Base-by-base conservation (phyloP, 1,139 yeast genomes). In the Hansenula sp. region DNA sequence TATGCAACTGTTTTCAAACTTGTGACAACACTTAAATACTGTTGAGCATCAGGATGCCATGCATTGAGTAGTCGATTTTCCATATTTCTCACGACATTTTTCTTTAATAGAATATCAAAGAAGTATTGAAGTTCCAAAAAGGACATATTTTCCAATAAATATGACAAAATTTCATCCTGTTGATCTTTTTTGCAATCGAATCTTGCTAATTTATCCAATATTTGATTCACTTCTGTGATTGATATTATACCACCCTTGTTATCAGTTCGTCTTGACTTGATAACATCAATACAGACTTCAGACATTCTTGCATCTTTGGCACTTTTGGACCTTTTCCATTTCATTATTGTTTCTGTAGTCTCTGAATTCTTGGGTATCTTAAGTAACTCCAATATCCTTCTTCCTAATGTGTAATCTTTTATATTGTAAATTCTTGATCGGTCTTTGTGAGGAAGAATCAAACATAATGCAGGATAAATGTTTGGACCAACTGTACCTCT, bases 11-110 rank as follows among this genome's bases (percentile, higher is more conserved):
- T 66, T 43, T 77, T 68, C 37, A 90, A 61, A 50, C 79, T 78
- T 42, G 80, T 78, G n/a, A 90, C 84, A 9, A 84, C 77, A 43
- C 79, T 77, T 47, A 72, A 77, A 22, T 86, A 71, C 2, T 72
- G 71, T 13, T 71, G 66, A 0, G 95, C 94, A 57, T 87, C 90
- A 0, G 90, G 90, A 56, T 89, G 95, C 89, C 94, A 88, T 27
- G 66, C 55, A n/a, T 62, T 55, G 34, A 88, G 65, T 44, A 88
- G 69, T n/a, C 70, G 64, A 39, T 73, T 68, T 51, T 86, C 95
- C 42, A 81, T 72, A 13, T 78, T 72, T 25, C 44, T 38, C 24
- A 85, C 61, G 14, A 79, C 66, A 41, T 78, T 70, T 42, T 69
- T 69, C 50, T 83, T 80, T 32, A 90, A 60, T 6, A 89, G 61